Conservation (phyloP, 352 stramenopile species). For the Phytopythium sindhum region DNA sequence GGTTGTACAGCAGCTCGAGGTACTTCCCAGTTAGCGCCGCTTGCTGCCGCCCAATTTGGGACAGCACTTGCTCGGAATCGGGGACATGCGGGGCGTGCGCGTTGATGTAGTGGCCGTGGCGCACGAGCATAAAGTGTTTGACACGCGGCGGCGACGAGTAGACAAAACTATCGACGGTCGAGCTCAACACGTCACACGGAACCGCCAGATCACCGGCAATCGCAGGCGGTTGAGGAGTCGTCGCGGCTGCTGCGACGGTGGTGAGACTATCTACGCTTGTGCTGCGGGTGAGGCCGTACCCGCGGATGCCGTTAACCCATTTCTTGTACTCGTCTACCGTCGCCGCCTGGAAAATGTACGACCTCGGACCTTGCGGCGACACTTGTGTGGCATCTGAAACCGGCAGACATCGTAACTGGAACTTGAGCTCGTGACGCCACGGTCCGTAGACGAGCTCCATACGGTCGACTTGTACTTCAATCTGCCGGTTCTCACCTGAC, state of each 20-base stretch:
- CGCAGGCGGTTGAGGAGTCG: not conserved
- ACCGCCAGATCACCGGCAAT: not conserved
- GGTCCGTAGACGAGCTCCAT: constrained; percentile 37
- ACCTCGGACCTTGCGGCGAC: constrained; percentile 5
- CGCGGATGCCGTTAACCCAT: constrained; percentile 36
- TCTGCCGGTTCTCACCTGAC: constrained; percentile 26
- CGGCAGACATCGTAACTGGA: constrained; percentile 26
- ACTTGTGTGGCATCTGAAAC: not conserved
- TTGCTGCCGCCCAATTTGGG: constrained; percentile 74
- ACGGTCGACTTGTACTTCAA: constrained; percentile 30
- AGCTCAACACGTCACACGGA: not conserved
- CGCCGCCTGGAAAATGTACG: constrained; percentile 35
- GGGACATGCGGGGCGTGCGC: constrained; percentile 52
- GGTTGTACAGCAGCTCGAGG: constrained; percentile 51
- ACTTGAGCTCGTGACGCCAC: constrained; percentile 34
- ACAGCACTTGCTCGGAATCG: constrained; percentile 72
- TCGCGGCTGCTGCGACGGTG: not conserved
- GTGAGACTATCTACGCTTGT: constrained; percentile 5
- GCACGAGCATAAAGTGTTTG: constrained; percentile 73
- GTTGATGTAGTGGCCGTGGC: constrained; percentile 83
- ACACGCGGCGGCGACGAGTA: constrained; percentile 53
- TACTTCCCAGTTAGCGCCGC: constrained; percentile 69
- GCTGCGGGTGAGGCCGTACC: constrained; percentile 9
- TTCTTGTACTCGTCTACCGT: constrained; percentile 24
- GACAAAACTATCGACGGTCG: constrained; percentile 36